Evolutionary conservation across 305 asterid species (phyloP), one percentile per base, ranked within the genome.

Genomic region (Ilex paraguariensis): DNA sequence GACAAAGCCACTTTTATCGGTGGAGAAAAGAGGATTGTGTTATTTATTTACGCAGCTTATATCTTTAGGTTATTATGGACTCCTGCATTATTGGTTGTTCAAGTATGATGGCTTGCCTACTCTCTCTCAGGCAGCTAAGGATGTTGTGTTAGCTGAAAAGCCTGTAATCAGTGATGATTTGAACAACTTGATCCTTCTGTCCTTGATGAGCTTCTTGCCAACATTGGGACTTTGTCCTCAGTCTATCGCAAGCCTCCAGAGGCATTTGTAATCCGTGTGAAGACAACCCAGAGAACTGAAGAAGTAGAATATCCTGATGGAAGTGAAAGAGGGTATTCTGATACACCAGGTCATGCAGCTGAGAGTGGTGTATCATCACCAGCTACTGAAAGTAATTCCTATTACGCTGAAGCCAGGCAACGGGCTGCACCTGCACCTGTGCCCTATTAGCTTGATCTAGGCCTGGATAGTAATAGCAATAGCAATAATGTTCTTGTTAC

Each of bases 191-290:
- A 94, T 50, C 79, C 97, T 73, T 84, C 97, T 71, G 87, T 94
- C 31, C 82, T 94, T 60, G 99, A 90, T 58, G 99, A 94, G 80
- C 99, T 94, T 67, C 91, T 94, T 68, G 90, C 93, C 76, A 94
- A 90, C 81, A 88, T 94, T 74, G 98, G 98, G 63, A 94, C 98
- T 60, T 82, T 90, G 69, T 94, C 99, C 70, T 94, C 99, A 55
- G 96, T 94, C 75, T 94, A 86, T 86, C 99, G 90, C 86, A 94
- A 94, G 76, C 98, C 96, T 33, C 97, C 99, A 32, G 99, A 94
- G 55, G 87, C 95, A 67, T 94, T 94, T 46, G 87, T 90, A 66
- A 94, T 98, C 59, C 98, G 96, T 62, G 93, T 94, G 64, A 90
- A 82, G 77, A 86, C 96, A 52, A 51, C 84, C 46, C 95, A 88